Evolutionary conservation across 805 yeast genomes (phyloP), one percentile per base, ranked within the genome.

Genomic region (Candida bentonensis): DNA sequence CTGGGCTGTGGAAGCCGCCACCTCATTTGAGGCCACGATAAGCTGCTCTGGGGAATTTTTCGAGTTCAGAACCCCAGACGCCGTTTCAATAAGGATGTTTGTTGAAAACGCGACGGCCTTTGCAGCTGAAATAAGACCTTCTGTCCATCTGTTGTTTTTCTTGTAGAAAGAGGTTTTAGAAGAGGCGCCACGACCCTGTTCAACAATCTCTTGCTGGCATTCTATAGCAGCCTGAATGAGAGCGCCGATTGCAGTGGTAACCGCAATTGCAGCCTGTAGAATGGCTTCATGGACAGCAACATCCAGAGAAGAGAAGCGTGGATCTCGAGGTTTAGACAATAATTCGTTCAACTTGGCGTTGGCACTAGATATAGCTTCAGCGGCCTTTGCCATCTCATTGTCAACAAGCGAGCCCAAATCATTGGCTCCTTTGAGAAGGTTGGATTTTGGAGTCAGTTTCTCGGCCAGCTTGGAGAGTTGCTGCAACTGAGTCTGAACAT

Each of bases 101-200:
- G 96, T 87, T 1, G 95, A 76, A 2, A 75, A 74, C 1, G 94
- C 95, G 33, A 86, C 92, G 1, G 89, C 79, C 53, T 81, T 79
- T 1, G 95, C 85, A 15, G 95, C 95, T 47, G 94, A 82, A 23
- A 86, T 78, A 46, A 86, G 75, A 21, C 96, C 96, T 62, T 87
- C 94, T 0, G 95, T 84, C 96, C 96, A 86, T 54, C 89, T 72
- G 61, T 79, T 86, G 60, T 86, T 82, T 62, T 84, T 85, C 59
- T 80, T 82, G 64, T 87, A 87, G 60, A 80, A 86, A 40, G 82
- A 82, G 13, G 86, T 75, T 46, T 76, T 69, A 1, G 84, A 68
- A 41, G 72, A 76, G 0, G 76, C 60, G 2, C 89, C 89, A 47
- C 72, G 69, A 39, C 84, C 85, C 47, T 73, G 74, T 45, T 76